phyloP scores from a whole-genome alignment of 2,329 filamentous ascomycete genomes.

The Botrytis medusae region DNA sequence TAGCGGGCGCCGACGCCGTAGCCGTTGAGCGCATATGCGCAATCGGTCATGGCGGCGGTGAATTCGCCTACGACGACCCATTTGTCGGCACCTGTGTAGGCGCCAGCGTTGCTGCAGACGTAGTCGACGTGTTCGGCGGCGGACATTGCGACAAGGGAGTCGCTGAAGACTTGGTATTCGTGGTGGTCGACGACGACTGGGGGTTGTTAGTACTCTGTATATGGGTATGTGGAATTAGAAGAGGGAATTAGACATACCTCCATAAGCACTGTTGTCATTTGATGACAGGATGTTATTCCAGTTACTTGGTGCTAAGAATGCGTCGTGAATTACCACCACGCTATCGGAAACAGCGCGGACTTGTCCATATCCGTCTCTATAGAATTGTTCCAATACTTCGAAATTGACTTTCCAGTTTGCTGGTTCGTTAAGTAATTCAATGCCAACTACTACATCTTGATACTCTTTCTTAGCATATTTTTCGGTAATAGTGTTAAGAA shows the following conservation, averaged over 20 bases:
- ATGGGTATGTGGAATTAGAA: conserved; percentile 38
- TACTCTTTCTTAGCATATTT: conserved; percentile 56
- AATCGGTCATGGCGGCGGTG: conserved; percentile 66
- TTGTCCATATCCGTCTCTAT: conserved; percentile 52
- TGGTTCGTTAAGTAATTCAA: conserved; percentile 58
- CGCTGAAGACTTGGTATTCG: conserved; percentile 65
- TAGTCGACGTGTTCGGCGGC: conserved; percentile 53
- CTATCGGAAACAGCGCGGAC: conserved; percentile 48
- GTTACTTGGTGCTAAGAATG: conserved; percentile 51
- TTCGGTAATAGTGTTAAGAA: conserved; percentile 56
- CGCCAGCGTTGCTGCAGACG: conserved; percentile 54
- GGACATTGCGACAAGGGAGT: conserved; percentile 49
- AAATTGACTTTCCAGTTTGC: conserved; percentile 40
- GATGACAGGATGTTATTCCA: conserved; percentile 62
- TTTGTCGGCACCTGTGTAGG: conserved; percentile 57
- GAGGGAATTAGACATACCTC: conserved; percentile 42
- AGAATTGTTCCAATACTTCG: conserved; percentile 41
- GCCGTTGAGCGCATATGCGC: conserved; percentile 54
- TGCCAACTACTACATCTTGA: conserved; percentile 58
- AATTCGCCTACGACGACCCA: conserved; percentile 69
- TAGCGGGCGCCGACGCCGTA: conserved; percentile 57
- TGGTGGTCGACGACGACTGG: conserved; percentile 60
- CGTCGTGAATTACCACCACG: conserved; percentile 59
- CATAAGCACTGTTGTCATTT: conserved; percentile 47
- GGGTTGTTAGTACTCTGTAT: conserved; percentile 53